Percentiles rank a stretch among this genome's conserved stretches.
These are phyloP conservation scores for Cardamine resedifolia DNA, from an alignment of 345 rosid species.

Conservation along the genomic window DNA sequence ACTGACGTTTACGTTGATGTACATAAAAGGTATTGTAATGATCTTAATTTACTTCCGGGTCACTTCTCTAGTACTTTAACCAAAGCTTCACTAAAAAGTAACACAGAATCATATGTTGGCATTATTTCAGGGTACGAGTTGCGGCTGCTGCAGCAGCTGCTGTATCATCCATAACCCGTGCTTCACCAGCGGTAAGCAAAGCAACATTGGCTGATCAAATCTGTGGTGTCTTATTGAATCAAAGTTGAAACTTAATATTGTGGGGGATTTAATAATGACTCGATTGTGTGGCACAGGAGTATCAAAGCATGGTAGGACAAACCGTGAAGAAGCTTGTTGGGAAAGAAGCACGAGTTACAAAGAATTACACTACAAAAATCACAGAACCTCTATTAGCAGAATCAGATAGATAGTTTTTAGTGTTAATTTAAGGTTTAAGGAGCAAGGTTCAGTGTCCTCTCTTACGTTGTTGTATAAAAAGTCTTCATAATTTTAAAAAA, in stretches of 20 bases:
- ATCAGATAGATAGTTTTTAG: constrained; percentile 25
- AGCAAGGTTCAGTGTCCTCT: background rate
- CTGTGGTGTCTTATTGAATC: background rate
- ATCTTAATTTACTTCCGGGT: background rate
- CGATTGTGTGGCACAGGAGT: constrained; percentile 31
- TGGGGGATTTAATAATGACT: background rate
- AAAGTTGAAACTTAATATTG: background rate
- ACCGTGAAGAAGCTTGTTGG: constrained; percentile 31
- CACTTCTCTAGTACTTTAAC: constrained; percentile 2
- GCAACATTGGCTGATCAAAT: background rate
- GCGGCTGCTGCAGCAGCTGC: constrained; percentile 68
- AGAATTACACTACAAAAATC: constrained; percentile 14
- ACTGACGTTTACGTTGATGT: constrained; percentile 76
- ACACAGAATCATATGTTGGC: background rate
- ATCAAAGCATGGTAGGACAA: constrained; percentile 43
- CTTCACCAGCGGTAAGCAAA: constrained; percentile 44
- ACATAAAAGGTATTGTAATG: constrained; percentile 59
- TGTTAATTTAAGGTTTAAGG: background rate
- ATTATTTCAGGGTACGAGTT: constrained; percentile 59
- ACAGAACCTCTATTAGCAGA: constrained; percentile 35
- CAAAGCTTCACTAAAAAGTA: background rate
- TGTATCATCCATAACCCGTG: constrained; percentile 49
- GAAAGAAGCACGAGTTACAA: constrained; percentile 25
- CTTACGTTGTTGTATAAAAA: constrained; percentile 5
- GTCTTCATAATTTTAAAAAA: background rate